Base-by-base conservation (phyloP, 176 grass and related monocot species). In the Bromus sterilis region DNA sequence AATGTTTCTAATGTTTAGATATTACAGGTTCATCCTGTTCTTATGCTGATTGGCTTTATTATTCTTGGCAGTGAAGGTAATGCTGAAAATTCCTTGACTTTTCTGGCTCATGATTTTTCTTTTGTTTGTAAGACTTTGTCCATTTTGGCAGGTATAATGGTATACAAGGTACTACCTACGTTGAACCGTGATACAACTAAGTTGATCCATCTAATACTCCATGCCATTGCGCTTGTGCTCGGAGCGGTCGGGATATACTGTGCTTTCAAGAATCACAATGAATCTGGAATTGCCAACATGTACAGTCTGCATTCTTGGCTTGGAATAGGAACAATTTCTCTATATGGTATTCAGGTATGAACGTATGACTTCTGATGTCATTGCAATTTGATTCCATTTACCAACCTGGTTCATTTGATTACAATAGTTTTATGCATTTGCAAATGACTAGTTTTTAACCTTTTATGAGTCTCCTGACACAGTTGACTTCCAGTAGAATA, bases 31-130 rank as follows among this genome's bases (percentile, higher is more conserved):
- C 95, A 98, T 67, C 95, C 92, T 44, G 95, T 98, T 70, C 75
- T 98, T 82, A 98, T 98, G 95, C 66, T 98, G 73, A 98, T 98
- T 78, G 95, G 95, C 39, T 98, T 80, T 77, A 94, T 94, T 78
- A 87, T 98, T 42, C 41, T 98, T 0, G 95, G 95, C 18, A 85
- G 90, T 78, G 90, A 98, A 93, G 95, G 90, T 94, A 87, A 71
- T 67, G 63, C 76, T 62, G 11, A 11, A 46, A 32, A 48, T 59
- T 18, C 15, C 16, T 69, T 28, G 0, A 58, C 31, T 31, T 66
- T 9, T 78, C 15, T 69, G 26, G 15, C 51, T 65, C 7, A 9
- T 63, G 5, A 20, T 20, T 63, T 32, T 33, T 18, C 2, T 33
- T 63, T 63, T 56, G 9, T 79, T 83, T 53, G 23, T 76, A 76